Percentiles rank a stretch among this genome's conserved stretches.
phyloP scores from a whole-genome alignment of 306 rosid genomes.

The Comarum palustre region DNA sequence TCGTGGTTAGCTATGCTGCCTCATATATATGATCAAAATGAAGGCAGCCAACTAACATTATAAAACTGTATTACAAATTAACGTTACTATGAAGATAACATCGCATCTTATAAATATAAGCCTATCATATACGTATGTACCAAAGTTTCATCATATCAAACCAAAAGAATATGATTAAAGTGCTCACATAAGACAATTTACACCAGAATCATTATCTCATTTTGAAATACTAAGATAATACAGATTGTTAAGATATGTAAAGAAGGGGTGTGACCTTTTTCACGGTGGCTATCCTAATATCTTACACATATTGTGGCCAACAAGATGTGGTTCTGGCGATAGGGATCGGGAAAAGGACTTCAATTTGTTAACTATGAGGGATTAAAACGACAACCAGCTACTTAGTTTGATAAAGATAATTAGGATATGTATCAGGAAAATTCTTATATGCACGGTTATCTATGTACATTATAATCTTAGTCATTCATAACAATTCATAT shows the following conservation, averaged over 20 bases:
- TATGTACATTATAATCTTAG: too few relatives aligned
- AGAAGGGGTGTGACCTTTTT: neutral
- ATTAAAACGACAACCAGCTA: neutral
- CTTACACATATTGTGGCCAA: neutral
- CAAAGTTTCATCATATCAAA: neutral
- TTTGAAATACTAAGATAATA: neutral
- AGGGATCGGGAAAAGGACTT: constrained; percentile 3
- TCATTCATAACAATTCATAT: too few relatives aligned
- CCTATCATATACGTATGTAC: neutral
- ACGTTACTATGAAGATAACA: neutral
- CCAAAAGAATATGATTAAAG: neutral
- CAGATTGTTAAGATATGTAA: neutral
- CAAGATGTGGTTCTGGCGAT: neutral
- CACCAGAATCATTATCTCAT: neutral
- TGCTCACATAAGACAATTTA: neutral
- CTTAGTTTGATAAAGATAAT: neutral
- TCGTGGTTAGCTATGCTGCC: too few relatives aligned
- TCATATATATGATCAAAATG: neutral
- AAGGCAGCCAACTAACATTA: neutral
- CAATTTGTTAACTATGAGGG: neutral
- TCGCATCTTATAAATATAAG: neutral
- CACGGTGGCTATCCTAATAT: neutral
- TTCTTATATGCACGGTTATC: too few relatives aligned
- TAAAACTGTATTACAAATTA: neutral
- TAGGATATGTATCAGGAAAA: too few relatives aligned